These are phyloP conservation scores for Diaporthe amygdali DNA, from an alignment of 2,329 filamentous ascomycete species.

Conservation along the genomic window DNA sequence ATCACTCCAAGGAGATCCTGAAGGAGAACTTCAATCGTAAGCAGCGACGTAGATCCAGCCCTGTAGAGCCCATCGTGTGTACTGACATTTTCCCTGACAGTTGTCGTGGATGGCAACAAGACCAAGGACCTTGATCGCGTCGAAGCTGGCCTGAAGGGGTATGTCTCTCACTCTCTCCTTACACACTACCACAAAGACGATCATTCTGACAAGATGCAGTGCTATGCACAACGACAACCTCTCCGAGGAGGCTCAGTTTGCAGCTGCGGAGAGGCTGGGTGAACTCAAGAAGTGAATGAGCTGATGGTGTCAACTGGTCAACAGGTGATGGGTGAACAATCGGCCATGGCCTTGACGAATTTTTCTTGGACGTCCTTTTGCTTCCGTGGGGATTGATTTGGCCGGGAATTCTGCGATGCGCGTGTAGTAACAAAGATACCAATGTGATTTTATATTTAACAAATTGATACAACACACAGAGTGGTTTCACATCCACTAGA, in stretches of 20 bases:
- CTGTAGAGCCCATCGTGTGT: background rate
- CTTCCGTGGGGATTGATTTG: background rate
- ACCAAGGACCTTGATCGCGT: conserved; percentile 62
- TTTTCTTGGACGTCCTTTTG: background rate
- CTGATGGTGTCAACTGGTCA: background rate
- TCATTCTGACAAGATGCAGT: conserved; percentile 35
- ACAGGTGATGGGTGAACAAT: background rate
- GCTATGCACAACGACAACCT: conserved; percentile 62
- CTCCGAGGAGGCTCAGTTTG: conserved; percentile 58
- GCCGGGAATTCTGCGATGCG: background rate
- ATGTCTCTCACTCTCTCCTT: conserved; percentile 33
- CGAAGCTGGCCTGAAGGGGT: conserved; percentile 57
- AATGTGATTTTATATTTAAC: background rate
- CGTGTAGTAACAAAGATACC: background rate
- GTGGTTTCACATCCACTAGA: fast-evolving
- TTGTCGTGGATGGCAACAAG: conserved; percentile 38
- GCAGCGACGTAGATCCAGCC: conserved; percentile 35
- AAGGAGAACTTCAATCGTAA: conserved; percentile 53
- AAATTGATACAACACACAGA: background rate
- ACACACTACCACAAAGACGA: background rate
- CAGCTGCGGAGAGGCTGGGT: conserved; percentile 22
- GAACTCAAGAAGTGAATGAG: conserved; percentile 19
- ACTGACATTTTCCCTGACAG: conserved; percentile 26
- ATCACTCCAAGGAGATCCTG: conserved; percentile 58
- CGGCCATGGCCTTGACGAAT: background rate